These are phyloP conservation scores for Botrytis squamosa DNA, from an alignment of 2,329 filamentous ascomycete genomes.

Conservation along the genomic window DNA sequence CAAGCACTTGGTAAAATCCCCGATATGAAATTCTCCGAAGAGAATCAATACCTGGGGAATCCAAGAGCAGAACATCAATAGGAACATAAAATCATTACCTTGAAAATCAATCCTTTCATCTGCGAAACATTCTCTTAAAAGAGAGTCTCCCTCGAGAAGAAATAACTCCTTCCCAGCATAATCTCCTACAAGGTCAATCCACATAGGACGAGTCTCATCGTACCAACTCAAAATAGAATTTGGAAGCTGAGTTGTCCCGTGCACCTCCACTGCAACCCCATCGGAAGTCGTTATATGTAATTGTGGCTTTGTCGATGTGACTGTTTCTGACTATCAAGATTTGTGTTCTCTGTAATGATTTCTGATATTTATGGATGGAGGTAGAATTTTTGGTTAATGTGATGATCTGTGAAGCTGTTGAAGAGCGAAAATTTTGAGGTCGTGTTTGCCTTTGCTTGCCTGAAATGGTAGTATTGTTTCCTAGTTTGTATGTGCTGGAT, in stretches of 20 bases:
- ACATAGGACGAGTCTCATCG: constrained; percentile 44
- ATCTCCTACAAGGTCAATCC: constrained; percentile 69
- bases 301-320: constrained; percentile 15
- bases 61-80: background rate
- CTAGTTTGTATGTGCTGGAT: background rate
- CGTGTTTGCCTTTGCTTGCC: constrained; percentile 9
- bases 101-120: constrained; percentile 63
- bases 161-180: constrained; percentile 74
- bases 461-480: background rate
- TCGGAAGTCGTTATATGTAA: constrained; percentile 15
- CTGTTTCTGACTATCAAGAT: background rate
- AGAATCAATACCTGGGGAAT: background rate
- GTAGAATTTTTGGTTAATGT: background rate
- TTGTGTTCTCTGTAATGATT: background rate
- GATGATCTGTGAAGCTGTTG: background rate
- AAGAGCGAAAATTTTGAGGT: constrained; percentile 5
- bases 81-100: constrained; percentile 38
- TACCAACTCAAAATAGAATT: constrained; percentile 42
- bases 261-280: constrained; percentile 14
- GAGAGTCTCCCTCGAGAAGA: constrained; percentile 69
- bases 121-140: constrained; percentile 64
- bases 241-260: constrained; percentile 24
- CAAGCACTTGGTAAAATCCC: background rate
- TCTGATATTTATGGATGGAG: constrained; percentile 10
- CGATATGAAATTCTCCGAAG: constrained; percentile 3